Evolutionary conservation across 768 basidiomycete species (phyloP).

Genomic region (Lyophyllum semitale): DNA sequence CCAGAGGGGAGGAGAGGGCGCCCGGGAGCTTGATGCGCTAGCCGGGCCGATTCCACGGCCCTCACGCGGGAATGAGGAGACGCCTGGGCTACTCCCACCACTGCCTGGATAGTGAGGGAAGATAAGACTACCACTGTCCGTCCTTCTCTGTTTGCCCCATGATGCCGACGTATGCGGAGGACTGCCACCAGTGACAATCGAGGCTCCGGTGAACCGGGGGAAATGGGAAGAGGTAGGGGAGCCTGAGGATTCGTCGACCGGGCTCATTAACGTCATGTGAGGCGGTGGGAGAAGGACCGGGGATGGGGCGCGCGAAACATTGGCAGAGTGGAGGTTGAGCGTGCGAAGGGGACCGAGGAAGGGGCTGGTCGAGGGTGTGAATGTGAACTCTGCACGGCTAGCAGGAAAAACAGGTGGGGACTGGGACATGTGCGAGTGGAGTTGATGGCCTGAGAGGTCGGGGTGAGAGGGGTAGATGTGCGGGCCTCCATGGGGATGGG

Average conservation of each 20-base stretch:
- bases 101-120: conserved; percentile 22
- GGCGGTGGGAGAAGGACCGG: conserved; percentile 68
- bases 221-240: conserved; percentile 9
- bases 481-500: conserved; percentile 20
- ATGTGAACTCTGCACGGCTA: conserved; percentile 35
- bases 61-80: conserved; percentile 39
- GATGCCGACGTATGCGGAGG: conserved; percentile 24
- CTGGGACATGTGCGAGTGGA: conserved; percentile 25
- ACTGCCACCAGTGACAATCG: conserved; percentile 20
- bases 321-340: conserved; percentile 72
- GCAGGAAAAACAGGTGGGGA: conserved; percentile 34
- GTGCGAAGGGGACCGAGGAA: conserved; percentile 79
- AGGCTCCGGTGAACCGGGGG: not conserved
- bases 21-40: conserved; percentile 58
- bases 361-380: conserved; percentile 77
- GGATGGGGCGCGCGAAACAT: conserved; percentile 71
- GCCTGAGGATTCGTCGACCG: conserved; percentile 14
- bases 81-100: conserved; percentile 59
- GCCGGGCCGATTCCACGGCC: conserved; percentile 31
- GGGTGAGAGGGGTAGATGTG: conserved; percentile 25
- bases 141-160: conserved; percentile 3
- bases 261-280: conserved; percentile 27
- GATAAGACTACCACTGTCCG: conserved; percentile 15
- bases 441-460: conserved; percentile 25
- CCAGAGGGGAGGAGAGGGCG: conserved; percentile 64